Evolutionary conservation across 345 rosid species (phyloP), one percentile per base, ranked within the genome.

Genomic region (Hibiscus tridactylites): DNA sequence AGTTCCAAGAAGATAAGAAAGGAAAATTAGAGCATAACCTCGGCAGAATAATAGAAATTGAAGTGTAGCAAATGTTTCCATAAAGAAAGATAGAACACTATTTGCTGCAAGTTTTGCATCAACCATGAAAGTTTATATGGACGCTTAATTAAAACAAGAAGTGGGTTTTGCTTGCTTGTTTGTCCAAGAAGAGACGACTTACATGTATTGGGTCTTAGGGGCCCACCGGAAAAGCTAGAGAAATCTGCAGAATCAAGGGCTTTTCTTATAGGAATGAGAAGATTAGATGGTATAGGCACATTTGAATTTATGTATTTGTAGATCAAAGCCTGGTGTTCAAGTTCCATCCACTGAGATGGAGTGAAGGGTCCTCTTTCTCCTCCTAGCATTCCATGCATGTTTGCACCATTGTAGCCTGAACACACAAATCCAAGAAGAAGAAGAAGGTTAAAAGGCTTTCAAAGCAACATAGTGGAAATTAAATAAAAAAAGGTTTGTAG

Each of bases 261-360:
- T 82, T 87, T 93, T 81, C 83, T 85, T 61, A 90, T 90, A 74
- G 98, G 91, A 63, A 83, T 72, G 59, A 93, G 93, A 39, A 93
- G 86, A 71, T 79, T 79, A 73, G 91, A 80, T 3, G 98, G 98
- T 52, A 93, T 79, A 71, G 98, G 96, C 6, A 85, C 83, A 76
- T 88, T 90, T 47, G 96, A 85, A 72, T 80, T 82, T 49, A 93
- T 85, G 81, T 88, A 88, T 76, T 90, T 91, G 81, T 85, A 91
- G 88, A 93, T 91, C 89, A 91, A 80, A 12, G 97, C 96, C 77
- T 93, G 98, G 74, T 91, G 96, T 80, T 91, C 96, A 17, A 93
- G 81, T 83, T 93, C 98, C 80, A 86, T 87, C 97, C 97, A 91
- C 75, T 93, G 98, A 19, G 88, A 83, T 56, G 81, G 83, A 53